These are phyloP conservation scores for Candida stauntonica DNA, from an alignment of 805 yeast genomes.

Conservation along the genomic window DNA sequence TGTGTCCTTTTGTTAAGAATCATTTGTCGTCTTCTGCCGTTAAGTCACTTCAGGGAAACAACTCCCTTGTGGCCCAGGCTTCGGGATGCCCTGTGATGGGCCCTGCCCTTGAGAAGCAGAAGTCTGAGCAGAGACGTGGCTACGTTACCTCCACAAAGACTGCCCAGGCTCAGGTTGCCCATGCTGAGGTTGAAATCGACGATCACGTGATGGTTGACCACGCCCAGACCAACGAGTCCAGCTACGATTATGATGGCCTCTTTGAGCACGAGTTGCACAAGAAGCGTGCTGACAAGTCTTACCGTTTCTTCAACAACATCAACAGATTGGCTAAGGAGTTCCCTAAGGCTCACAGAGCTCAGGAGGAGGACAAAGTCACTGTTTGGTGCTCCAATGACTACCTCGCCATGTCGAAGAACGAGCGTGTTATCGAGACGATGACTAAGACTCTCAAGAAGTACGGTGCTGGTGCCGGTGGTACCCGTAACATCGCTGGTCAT, in stretches of 20 bases:
- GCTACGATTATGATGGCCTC: conserved; percentile 70
- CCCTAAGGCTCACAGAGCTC: conserved; percentile 84
- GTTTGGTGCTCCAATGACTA: conserved; percentile 99
- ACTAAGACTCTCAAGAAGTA: conserved; percentile 75
- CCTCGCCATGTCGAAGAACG: conserved; percentile 88
- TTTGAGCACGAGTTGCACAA: conserved; percentile 61
- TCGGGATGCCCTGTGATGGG: conserved; percentile 88
- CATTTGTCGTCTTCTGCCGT: conserved; percentile 51
- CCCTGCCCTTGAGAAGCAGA: conserved; percentile 71
- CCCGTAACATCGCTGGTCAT: conserved; percentile 98
- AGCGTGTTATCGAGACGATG: conserved; percentile 70
- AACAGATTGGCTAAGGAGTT: conserved; percentile 92
- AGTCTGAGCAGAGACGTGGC: conserved; percentile 31
- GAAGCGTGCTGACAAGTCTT: conserved; percentile 86
- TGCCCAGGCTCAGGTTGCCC: conserved; percentile 26
- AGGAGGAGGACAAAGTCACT: conserved; percentile 78
- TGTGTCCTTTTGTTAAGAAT: conserved; percentile 77
- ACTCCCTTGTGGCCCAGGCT: conserved; percentile 43
- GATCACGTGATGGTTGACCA: conserved; percentile 27
- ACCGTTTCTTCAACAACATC: conserved; percentile 94
- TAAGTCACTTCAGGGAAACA: conserved; percentile 45
- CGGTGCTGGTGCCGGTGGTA: conserved; percentile 99
- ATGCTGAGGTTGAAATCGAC: conserved; percentile 25
- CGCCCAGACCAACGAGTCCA: conserved; percentile 41
- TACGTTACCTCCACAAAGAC: conserved; percentile 33